Conservation (phyloP, 345 rosid genomes). For the Lumnitzera racemosa region DNA sequence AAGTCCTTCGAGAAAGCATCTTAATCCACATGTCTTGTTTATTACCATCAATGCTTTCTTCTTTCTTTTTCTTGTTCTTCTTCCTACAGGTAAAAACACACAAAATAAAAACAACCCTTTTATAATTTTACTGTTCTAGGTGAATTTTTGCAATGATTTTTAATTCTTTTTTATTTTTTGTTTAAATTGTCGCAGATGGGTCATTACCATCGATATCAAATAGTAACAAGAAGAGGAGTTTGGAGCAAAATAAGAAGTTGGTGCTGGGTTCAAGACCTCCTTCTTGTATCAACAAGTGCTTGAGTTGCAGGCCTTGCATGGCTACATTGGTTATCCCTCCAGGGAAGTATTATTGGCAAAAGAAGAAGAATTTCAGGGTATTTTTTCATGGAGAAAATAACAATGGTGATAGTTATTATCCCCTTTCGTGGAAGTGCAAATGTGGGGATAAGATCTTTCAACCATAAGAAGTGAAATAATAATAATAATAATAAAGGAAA, state of each 20-base stretch:
- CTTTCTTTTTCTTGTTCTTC: background rate
- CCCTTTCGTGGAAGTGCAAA: constrained; percentile 61
- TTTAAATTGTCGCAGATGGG: constrained; percentile 7
- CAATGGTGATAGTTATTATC: constrained; percentile 44
- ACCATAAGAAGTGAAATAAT: constrained; percentile 17
- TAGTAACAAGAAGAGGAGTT: constrained; percentile 5
- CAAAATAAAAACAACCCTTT: too few species aligned
- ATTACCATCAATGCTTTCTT: constrained; percentile 16
- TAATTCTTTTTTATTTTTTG: background rate
- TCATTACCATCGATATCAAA: constrained; percentile 1
- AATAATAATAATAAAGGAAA: too few species aligned
- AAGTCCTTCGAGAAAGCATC: too few species aligned
- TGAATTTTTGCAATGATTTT: too few species aligned
- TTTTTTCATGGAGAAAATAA: background rate
- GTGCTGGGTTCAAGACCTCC: constrained; percentile 80
- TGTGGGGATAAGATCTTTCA: constrained; percentile 49
- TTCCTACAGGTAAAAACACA: background rate
- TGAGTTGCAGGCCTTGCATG: constrained; percentile 57
- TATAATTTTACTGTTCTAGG: too few species aligned
- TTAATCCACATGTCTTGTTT: constrained; percentile 3
- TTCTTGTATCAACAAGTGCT: constrained; percentile 52
- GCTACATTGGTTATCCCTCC: constrained; percentile 45
- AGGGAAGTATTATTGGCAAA: background rate
- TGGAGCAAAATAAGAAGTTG: constrained; percentile 19
- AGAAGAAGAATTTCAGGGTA: background rate